Percentiles rank a stretch among this genome's conserved stretches.
These are phyloP conservation scores for Penicillium sp. DNA, from an alignment of 2,329 filamentous ascomycete species.

Conservation along the genomic window DNA sequence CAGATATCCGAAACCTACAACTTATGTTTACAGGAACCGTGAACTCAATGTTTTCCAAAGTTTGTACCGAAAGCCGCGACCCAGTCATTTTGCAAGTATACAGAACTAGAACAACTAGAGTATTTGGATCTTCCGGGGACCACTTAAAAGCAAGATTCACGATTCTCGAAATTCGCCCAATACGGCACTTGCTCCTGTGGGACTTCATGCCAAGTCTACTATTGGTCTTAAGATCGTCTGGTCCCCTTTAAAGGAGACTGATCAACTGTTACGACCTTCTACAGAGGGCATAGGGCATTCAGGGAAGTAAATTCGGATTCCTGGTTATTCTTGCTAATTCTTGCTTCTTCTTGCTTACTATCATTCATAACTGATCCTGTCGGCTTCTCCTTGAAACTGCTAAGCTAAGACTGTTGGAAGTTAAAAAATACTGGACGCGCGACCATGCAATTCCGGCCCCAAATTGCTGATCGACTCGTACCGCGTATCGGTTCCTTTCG, in stretches of 20 bases:
- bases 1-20: neutral
- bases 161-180: slow-evolving; percentile 19
- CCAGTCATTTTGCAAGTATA: slow-evolving; percentile 26
- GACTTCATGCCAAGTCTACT: neutral
- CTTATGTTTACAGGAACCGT: neutral
- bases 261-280: neutral
- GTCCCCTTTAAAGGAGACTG: neutral
- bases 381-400: slow-evolving; percentile 1
- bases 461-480: slow-evolving; percentile 19
- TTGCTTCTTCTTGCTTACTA: too few relatives aligned
- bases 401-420: neutral
- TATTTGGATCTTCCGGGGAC: too few relatives aligned
- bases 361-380: too few relatives aligned
- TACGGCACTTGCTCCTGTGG: slow-evolving; percentile 12
- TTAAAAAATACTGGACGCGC: neutral
- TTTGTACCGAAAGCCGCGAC: slow-evolving; percentile 19
- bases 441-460: slow-evolving; percentile 4
- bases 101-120: slow-evolving; percentile 4
- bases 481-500: slow-evolving; percentile 14
- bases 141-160: slow-evolving; percentile 11
- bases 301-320: neutral
- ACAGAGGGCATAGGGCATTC: too few relatives aligned
- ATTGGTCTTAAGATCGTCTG: neutral
- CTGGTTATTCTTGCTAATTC: neutral
- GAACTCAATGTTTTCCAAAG: neutral